Conservation (phyloP, 2,329 filamentous ascomycete genomes). For the Aspergillus versicolor region DNA sequence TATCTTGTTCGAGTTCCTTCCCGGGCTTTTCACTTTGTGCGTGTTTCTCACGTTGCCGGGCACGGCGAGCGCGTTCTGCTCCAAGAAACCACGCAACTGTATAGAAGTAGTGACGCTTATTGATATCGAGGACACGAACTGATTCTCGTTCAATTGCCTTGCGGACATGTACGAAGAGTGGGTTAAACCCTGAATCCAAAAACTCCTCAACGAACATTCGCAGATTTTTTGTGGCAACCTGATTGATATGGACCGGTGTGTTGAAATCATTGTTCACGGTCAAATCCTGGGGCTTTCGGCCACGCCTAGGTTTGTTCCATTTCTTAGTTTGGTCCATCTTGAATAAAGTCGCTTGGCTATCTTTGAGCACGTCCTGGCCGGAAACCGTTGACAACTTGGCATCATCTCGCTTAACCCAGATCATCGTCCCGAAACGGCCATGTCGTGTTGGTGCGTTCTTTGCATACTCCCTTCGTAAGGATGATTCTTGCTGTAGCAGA, state of each 20-base stretch:
- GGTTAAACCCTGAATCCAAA: slow-evolving; percentile 92
- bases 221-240: slow-evolving; percentile 72
- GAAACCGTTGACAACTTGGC: slow-evolving; percentile 82
- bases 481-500: slow-evolving; percentile 77
- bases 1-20: slow-evolving; percentile 64
- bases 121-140: slow-evolving; percentile 73
- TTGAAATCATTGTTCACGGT: slow-evolving; percentile 70
- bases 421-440: slow-evolving; percentile 94
- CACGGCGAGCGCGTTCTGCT: slow-evolving; percentile 73
- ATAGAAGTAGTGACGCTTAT: slow-evolving; percentile 87
- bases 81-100: slow-evolving; percentile 89
- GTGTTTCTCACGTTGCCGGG: slow-evolving; percentile 54
- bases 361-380: slow-evolving; percentile 79
- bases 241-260: slow-evolving; percentile 66
- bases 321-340: slow-evolving; percentile 92
- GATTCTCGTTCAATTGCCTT: slow-evolving; percentile 89
- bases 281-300: slow-evolving; percentile 61
- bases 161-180: slow-evolving; percentile 78
- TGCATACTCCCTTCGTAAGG: slow-evolving; percentile 75
- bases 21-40: slow-evolving; percentile 48
- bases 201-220: slow-evolving; percentile 88
- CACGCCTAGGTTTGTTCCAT: slow-evolving; percentile 75
- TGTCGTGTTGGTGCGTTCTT: slow-evolving; percentile 81
- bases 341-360: slow-evolving; percentile 69
- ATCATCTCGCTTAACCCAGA: slow-evolving; percentile 88